Conservation (phyloP, 495 filamentous ascomycete species). For the Talaromyces thailandensis region DNA sequence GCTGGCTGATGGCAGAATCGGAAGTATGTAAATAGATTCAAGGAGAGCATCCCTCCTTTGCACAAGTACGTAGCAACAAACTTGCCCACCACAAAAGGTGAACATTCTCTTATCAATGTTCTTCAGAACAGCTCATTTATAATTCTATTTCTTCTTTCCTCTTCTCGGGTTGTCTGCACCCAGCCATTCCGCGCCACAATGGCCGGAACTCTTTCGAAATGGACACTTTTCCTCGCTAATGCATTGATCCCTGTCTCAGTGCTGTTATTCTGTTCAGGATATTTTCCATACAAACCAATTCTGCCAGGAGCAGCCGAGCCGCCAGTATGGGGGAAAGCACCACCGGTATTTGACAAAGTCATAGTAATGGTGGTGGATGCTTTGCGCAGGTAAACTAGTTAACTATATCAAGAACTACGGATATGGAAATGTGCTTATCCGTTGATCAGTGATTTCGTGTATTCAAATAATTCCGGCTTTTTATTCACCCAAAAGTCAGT, state of each 20-base stretch:
- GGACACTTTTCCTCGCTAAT: constrained; percentile 52
- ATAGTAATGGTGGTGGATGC: constrained; percentile 99
- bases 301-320: constrained; percentile 71
- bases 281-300: constrained; percentile 96
- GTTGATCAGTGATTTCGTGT: constrained; percentile 81
- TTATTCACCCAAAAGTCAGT: constrained; percentile 77
- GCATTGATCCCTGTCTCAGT: constrained; percentile 69
- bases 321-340: constrained; percentile 36
- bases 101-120: not conserved
- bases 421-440: constrained; percentile 10
- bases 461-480: constrained; percentile 71
- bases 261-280: constrained; percentile 77
- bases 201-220: constrained; percentile 1
- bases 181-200: not conserved
- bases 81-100: not conserved
- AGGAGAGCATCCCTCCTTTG: not conserved
- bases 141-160: not conserved
- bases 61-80: not conserved
- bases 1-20: not conserved
- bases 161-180: not conserved
- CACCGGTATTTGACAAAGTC: constrained; percentile 73
- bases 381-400: constrained; percentile 71
- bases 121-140: not conserved
- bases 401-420: not conserved
- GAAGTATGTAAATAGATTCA: not conserved